Evolutionary conservation across 305 asterid species (phyloP).

Genomic region (Solanum chacoense): DNA sequence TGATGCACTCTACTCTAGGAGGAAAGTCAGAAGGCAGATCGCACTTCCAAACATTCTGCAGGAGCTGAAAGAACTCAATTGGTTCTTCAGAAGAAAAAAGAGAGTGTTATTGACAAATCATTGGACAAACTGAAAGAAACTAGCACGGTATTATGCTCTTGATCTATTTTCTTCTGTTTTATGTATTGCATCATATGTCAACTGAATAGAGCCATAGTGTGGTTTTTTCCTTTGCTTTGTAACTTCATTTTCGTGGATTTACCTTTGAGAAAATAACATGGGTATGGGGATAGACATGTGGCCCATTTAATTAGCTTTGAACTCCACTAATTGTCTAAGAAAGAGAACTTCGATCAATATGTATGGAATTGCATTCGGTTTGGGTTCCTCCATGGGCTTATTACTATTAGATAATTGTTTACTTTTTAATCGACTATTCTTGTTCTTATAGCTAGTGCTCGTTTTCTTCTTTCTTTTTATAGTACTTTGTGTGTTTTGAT

Average conservation of each 20-base stretch:
- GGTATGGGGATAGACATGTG: background rate
- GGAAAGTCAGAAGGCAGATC: constrained; percentile 42
- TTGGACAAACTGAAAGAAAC: constrained; percentile 86
- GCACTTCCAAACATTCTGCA: constrained; percentile 22
- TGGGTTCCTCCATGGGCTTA: background rate
- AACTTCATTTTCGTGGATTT: background rate
- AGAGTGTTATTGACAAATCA: constrained; percentile 61
- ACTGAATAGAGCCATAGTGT: background rate
- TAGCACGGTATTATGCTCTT: constrained; percentile 49
- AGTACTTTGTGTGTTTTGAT: background rate
- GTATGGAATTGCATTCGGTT: background rate
- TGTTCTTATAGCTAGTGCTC: background rate
- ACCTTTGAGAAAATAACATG: background rate
- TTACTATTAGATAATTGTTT: background rate
- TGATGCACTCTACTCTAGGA: constrained; percentile 38
- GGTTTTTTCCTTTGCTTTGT: background rate
- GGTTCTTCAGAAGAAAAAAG: constrained; percentile 60
- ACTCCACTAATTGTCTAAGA: background rate
- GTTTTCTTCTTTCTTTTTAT: background rate
- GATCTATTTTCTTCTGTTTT: constrained; percentile 8
- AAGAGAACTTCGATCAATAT: background rate
- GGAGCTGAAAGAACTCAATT: constrained; percentile 27
- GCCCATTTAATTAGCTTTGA: background rate
- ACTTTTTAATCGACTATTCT: background rate
- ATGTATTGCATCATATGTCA: background rate